phyloP scores from a whole-genome alignment of 805 yeast species.

The Candida maltosa region DNA sequence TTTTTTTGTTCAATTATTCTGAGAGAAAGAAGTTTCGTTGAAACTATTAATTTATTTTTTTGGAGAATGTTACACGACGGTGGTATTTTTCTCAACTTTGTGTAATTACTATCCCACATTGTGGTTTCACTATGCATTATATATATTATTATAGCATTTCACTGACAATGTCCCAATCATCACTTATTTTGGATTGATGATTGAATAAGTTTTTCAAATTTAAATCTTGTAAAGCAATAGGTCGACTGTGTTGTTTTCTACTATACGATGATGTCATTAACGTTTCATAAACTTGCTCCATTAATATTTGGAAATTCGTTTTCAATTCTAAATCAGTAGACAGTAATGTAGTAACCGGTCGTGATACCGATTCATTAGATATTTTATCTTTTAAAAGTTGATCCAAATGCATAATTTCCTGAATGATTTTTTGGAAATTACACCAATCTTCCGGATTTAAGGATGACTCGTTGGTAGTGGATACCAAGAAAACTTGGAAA shows the following conservation, averaged over 20 bases:
- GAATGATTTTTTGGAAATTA: slow-evolving; percentile 12
- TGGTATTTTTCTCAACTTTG: too few relatives aligned
- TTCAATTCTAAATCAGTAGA: neutral
- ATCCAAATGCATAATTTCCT: slow-evolving; percentile 8
- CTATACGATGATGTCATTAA: slow-evolving; percentile 4
- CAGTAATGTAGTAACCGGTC: neutral
- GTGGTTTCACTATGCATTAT: neutral
- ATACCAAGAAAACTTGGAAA: slow-evolving; percentile 25
- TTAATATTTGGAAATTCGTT: slow-evolving; percentile 6
- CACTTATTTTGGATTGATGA: slow-evolving; percentile 19
- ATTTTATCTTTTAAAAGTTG: slow-evolving; percentile 1
- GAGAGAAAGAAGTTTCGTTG: too few relatives aligned
- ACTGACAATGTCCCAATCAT: slow-evolving; percentile 36
- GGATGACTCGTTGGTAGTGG: slow-evolving; percentile 1
- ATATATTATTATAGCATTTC: slow-evolving; percentile 15
- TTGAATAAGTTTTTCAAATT: slow-evolving; percentile 18
- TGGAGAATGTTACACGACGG: too few relatives aligned
- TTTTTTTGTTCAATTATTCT: neutral
- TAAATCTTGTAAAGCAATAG: slow-evolving; percentile 15
- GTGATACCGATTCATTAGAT: neutral
- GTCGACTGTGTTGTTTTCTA: slow-evolving; percentile 3
- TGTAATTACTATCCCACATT: too few relatives aligned
- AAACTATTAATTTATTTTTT: too few relatives aligned
- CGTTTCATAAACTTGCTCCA: slow-evolving; percentile 6
- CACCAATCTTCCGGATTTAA: slow-evolving; percentile 9